phyloP scores from a whole-genome alignment of 306 rosid genomes.

The Quercus agrifolia region DNA sequence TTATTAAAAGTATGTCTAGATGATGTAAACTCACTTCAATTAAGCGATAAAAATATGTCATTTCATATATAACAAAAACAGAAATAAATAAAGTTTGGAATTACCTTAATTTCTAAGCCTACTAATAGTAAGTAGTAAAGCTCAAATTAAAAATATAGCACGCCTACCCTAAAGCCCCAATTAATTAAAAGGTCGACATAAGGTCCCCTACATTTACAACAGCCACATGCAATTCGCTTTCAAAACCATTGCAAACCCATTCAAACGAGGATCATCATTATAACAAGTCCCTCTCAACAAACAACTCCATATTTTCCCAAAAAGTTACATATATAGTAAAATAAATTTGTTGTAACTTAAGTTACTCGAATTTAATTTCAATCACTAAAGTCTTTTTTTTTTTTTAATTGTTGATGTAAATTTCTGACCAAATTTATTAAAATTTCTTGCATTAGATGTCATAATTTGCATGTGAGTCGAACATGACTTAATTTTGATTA shows the following conservation, averaged over 20 bases:
- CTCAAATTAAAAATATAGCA: constrained; percentile 3
- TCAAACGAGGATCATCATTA: neutral
- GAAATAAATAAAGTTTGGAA: no score
- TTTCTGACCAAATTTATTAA: no score
- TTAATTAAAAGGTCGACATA: constrained; percentile 21
- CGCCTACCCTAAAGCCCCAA: constrained; percentile 9
- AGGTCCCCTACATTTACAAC: constrained; percentile 60
- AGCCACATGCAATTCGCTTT: constrained; percentile 60
- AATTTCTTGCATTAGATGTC: no score
- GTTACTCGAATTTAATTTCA: no score
- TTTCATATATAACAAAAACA: no score
- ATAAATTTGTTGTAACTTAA: no score
- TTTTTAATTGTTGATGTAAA: no score
- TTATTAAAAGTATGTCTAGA: neutral
- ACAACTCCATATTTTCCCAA: neutral
- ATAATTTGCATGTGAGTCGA: no score
- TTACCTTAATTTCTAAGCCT: neutral
- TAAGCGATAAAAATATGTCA: no score
- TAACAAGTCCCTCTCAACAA: constrained; percentile 9
- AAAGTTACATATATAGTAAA: constrained; percentile 6
- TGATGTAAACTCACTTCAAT: no score
- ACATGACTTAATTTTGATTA: no score
- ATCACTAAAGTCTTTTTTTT: no score
- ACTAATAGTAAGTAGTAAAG: neutral
- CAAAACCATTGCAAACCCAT: constrained; percentile 19